phyloP scores from a whole-genome alignment of 305 asterid species.

The Fraxinus floribunda region DNA sequence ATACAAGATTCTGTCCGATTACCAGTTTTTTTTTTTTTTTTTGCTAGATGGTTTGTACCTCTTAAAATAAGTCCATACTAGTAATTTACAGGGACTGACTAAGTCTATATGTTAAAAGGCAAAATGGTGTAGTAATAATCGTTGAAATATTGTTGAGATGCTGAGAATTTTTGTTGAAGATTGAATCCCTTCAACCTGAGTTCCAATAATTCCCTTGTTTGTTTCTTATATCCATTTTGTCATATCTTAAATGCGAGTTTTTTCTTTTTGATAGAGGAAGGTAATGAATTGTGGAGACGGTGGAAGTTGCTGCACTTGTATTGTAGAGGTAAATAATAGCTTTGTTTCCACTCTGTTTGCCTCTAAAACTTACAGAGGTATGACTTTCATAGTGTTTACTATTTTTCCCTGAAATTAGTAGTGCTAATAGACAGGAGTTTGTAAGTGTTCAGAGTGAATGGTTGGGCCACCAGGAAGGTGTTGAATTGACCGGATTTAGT shows the following conservation, averaged over 20 bases:
- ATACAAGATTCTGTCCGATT: not conserved
- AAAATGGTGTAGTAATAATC: not conserved
- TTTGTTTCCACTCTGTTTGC: too few relatives aligned
- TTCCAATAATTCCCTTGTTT: not conserved
- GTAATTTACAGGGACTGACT: not conserved
- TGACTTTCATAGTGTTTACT: too few relatives aligned
- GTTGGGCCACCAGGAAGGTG: constrained; percentile 35
- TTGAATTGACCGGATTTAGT: constrained; percentile 37
- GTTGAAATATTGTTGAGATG: not conserved
- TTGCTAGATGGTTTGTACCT: not conserved
- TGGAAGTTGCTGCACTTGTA: constrained; percentile 93
- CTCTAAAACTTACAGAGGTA: too few relatives aligned
- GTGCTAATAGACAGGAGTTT: constrained; percentile 27
- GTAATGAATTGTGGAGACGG: constrained; percentile 97
- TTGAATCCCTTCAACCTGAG: not conserved
- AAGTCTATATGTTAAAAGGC: not conserved
- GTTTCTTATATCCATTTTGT: not conserved
- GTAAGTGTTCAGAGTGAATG: constrained; percentile 30
- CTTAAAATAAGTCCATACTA: too few relatives aligned
- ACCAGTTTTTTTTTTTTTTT: not conserved
- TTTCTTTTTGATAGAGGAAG: constrained; percentile 54
- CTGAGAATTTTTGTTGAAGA: not conserved
- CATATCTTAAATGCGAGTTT: not conserved
- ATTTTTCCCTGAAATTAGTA: constrained; percentile 36
- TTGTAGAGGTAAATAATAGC: constrained; percentile 61